A percentile compares a stretch with the other conserved stretches of the same genome.
These are phyloP conservation scores for Xanthoconium purpureum DNA, from an alignment of 768 basidiomycete species.

Conservation along the genomic window DNA sequence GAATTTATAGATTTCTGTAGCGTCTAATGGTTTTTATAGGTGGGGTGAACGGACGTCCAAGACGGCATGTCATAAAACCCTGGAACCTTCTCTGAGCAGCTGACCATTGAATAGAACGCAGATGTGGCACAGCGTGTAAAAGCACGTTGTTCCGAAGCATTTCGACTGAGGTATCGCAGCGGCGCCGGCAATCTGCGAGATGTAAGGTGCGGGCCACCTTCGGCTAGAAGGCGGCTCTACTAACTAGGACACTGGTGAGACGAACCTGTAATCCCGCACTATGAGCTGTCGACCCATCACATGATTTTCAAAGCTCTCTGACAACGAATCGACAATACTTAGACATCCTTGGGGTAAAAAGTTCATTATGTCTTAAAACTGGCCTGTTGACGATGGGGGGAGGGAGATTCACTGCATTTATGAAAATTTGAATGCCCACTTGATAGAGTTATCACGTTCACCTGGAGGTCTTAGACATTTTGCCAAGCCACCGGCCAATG, in stretches of 20 bases:
- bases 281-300: too few relatives aligned
- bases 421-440: too few relatives aligned
- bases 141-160: background rate
- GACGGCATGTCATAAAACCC: constrained; percentile 3
- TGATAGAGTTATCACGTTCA: too few relatives aligned
- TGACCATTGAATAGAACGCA: background rate
- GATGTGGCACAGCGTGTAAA: background rate
- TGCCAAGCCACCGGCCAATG: too few relatives aligned
- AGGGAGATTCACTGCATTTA: too few relatives aligned
- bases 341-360: too few relatives aligned
- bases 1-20: background rate
- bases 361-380: too few relatives aligned
- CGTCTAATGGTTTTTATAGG: background rate
- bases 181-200: background rate
- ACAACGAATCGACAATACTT: too few relatives aligned
- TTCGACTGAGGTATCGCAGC: background rate
- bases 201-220: background rate
- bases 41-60: background rate
- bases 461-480: too few relatives aligned
- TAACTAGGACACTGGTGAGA: background rate
- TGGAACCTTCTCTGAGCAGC: background rate
- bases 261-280: background rate
- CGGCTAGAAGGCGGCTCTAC: background rate
- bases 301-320: too few relatives aligned
- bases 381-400: too few relatives aligned